A percentile compares a stretch with the other conserved stretches of the same genome.
phyloP scores from a whole-genome alignment of 2,329 filamentous ascomycete species.

The Drechslerella dactyloides region DNA sequence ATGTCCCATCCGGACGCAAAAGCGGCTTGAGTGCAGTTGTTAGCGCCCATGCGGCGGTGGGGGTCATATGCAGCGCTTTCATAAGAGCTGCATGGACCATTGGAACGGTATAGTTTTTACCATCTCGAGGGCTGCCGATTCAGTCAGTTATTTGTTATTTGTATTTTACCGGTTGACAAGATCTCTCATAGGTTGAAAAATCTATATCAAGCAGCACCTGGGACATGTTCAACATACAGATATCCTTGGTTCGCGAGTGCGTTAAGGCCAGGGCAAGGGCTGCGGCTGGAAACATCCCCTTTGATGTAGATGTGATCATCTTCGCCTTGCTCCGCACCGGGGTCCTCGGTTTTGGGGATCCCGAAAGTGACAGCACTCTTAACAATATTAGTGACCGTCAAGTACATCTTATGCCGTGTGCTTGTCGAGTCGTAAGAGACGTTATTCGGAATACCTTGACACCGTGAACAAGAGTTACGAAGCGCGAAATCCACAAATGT shows the following conservation, averaged over 20 bases:
- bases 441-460: no score
- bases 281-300: constrained; percentile 52
- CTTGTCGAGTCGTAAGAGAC: neutral
- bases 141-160: neutral
- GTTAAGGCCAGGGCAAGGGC: constrained; percentile 56
- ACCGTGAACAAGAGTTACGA: no score
- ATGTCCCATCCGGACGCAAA: constrained; percentile 56
- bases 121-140: constrained; percentile 56
- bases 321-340: constrained; percentile 27
- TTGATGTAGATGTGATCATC: constrained; percentile 51
- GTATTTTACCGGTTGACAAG: neutral
- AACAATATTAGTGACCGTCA: constrained; percentile 42
- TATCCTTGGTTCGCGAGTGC: constrained; percentile 57
- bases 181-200: neutral
- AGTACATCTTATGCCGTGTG: constrained; percentile 43
- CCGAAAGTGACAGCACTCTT: constrained; percentile 50
- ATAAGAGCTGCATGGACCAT: constrained; percentile 56
- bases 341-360: constrained; percentile 23
- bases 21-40: constrained; percentile 50
- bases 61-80: constrained; percentile 54
- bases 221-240: constrained; percentile 53
- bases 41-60: constrained; percentile 54
- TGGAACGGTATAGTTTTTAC: constrained; percentile 56
- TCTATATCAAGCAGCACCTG: neutral
- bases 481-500: no score